Evolutionary conservation across 2,329 filamentous ascomycete species (phyloP), one percentile per base, ranked within the genome.

Genomic region (Verticillium dahliae): DNA sequence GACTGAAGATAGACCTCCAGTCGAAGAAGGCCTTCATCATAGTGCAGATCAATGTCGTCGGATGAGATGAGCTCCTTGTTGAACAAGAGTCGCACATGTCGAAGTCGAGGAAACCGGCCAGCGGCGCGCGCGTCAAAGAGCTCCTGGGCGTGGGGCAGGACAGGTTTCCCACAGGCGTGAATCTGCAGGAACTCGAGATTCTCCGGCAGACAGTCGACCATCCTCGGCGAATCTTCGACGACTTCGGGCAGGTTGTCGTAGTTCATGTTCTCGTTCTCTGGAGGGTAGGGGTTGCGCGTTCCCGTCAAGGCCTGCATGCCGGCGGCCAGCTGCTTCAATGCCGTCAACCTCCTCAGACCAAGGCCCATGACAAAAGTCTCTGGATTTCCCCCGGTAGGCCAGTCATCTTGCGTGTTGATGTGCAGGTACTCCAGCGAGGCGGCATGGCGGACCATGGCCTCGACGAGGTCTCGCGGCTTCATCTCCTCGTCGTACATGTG

Each of bases 141-240:
- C 18, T 64, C 61, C n/a, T 60, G 56, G 11, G 55, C 58, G 6
- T 63, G 62, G 18, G 59, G 14, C 22, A 63, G 34, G 22, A 62
- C 59, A 14, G 41, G 33, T 14, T 55, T 61, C 2, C 56, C 57
- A 56, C 64, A 64, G n/a, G 55, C 56, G 45, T 63, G 61, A 31
- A 65, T 61, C 34, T 64, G 52, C 7, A 65, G 55, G 27, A 59
- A 35, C 31, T 62, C 61, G 11, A 65, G 38, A 15, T 58, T 61
- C 18, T 57, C 55, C 1, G 62, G 64, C 13, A 64, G 31, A 15
- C 57, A 64, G 4, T 64, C 50, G 4, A 60, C 13, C 18, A 61
- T 22, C 27, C 39, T 60, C 1, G 61, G 61, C 1, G 58, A 60
- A 31, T 45, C 41, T 7, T 62, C 57, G 18, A 52, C 18, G 9